Evolutionary conservation across 306 rosid species (phyloP).

Genomic region (Senna siamea): DNA sequence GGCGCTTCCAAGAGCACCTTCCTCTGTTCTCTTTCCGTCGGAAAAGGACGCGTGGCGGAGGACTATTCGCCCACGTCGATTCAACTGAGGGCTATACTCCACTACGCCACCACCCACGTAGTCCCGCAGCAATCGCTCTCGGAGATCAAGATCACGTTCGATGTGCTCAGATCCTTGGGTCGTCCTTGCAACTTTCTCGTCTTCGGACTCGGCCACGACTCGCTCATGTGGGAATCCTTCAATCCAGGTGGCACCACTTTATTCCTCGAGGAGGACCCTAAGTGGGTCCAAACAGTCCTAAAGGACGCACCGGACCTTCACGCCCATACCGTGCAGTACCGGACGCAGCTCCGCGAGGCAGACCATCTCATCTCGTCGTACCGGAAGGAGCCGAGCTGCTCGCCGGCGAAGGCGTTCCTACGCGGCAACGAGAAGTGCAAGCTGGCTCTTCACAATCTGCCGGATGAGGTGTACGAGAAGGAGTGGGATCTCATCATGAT

Average conservation of each 20-base stretch:
- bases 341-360: constrained; percentile 72
- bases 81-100: constrained; percentile 71
- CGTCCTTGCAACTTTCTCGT: constrained; percentile 82
- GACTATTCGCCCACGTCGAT: constrained; percentile 35
- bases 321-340: constrained; percentile 69
- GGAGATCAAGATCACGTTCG: constrained; percentile 71
- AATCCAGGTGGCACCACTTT: constrained; percentile 79
- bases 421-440: constrained; percentile 60
- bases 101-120: constrained; percentile 79
- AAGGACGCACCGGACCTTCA: constrained; percentile 62
- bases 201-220: constrained; percentile 89
- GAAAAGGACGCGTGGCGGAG: constrained; percentile 6
- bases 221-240: constrained; percentile 91
- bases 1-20: constrained; percentile 19
- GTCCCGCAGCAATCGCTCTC: constrained; percentile 73
- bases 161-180: constrained; percentile 55
- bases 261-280: constrained; percentile 90
- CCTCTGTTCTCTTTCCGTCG: constrained; percentile 45
- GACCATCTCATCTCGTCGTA: constrained; percentile 49
- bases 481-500: constrained; percentile 96
- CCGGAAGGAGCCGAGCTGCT: constrained; percentile 50
- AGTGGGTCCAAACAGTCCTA: constrained; percentile 78
- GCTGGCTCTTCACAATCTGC: constrained; percentile 74
- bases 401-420: constrained; percentile 51
- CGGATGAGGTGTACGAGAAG: constrained; percentile 66